phyloP scores from a whole-genome alignment of 257 asterid genomes.

The Schizonepeta tenuifolia region DNA sequence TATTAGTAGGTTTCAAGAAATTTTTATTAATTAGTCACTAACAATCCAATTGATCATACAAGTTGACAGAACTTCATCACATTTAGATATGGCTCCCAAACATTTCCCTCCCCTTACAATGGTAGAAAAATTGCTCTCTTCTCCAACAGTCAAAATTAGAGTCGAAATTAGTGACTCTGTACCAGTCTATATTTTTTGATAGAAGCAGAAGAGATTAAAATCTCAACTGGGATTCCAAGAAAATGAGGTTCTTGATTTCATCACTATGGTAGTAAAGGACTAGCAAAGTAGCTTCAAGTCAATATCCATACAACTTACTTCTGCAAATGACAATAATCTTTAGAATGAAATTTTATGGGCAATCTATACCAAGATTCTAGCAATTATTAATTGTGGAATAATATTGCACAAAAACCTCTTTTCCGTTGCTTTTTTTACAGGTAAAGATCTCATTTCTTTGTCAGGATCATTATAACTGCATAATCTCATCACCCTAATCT shows the following conservation, averaged over 20 bases:
- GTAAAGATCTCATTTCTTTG: background rate
- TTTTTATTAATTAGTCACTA: background rate
- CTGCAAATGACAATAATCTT: background rate
- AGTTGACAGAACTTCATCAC: background rate
- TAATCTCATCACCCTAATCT: background rate
- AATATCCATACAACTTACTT: background rate
- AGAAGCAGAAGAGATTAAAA: background rate
- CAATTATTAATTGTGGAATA: background rate
- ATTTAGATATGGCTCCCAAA: background rate
- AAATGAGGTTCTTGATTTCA: background rate
- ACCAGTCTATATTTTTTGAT: no score
- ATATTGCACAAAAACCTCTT: background rate
- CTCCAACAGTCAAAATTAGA: background rate
- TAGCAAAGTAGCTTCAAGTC: background rate
- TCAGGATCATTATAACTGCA: no score
- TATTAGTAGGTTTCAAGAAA: background rate
- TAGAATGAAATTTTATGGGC: background rate
- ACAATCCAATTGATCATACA: background rate
- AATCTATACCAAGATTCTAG: background rate
- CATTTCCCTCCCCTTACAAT: background rate
- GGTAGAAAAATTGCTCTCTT: background rate
- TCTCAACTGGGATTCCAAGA: background rate
- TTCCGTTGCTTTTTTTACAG: background rate
- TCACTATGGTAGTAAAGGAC: background rate
- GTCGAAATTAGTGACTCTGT: no score